Base-by-base conservation (phyloP, 345 rosid genomes). In the Crucihimalaya himalaica region DNA sequence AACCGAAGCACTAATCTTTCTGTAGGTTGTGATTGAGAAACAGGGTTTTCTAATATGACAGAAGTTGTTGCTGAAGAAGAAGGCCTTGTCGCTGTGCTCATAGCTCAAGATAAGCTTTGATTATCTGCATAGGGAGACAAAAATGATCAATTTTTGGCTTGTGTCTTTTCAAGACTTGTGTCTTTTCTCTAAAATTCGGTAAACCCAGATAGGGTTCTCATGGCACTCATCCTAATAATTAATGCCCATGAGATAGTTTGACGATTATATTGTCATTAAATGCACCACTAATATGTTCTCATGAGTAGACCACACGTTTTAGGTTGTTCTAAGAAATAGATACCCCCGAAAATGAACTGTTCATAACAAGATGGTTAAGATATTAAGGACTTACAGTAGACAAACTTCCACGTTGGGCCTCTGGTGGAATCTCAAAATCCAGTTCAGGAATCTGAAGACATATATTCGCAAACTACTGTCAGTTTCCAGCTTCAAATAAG, bases 351-450 rank as follows among this genome's bases (percentile, higher is more conserved):
- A 39, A 2, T 14, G n/a, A n/a, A n/a, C n/a, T n/a, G n/a, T n/a
- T n/a, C n/a, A n/a, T n/a, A n/a, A n/a, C n/a, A n/a, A n/a, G n/a
- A n/a, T n/a, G n/a, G n/a, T n/a, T n/a, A n/a, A n/a, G n/a, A 60
- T 40, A 59, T 35, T 6, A 20, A 80, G 46, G 55, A 80, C 14
- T 70, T 89, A 93, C 97, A 2, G 97, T 91, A 45, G 98, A 94
- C 72, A 94, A 79, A 79, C 88, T 89, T 73, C 98, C 98, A 31
- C 85, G 86, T 71, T 91, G 98, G 76, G 97, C 90, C 90, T 91
- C 98, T 20, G 95, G 85, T 47, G 98, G 98, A 80, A 94, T 91
- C 83, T 94, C 98, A 74, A 94, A 94, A 74, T 89, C 90, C 78
- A 94, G 78, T 71, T 94, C 91, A 64, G 96, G 96, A 80, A 94